Base-by-base conservation (phyloP, 345 rosid species). In the Rubroshorea leprosula region DNA sequence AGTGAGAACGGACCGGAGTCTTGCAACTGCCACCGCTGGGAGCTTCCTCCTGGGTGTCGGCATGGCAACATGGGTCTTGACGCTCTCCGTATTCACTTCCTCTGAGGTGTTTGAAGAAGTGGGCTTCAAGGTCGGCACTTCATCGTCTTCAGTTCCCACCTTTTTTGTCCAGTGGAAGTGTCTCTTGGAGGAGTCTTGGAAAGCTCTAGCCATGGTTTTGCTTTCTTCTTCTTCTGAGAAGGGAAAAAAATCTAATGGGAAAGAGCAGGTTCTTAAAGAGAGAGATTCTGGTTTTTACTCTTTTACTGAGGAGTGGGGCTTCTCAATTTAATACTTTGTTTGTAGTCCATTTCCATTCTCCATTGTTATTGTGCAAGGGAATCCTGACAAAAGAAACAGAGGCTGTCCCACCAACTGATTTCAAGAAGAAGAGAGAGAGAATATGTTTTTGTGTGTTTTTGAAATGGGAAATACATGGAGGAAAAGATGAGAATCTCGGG, bases 161-260 rank as follows among this genome's bases (percentile, higher is more conserved):
- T 85, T 90, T 51, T 80, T 79, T 41, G 94, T 79, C 91, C 90
- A 85, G 65, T 83, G 94, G 78, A 82, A 87, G 81, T 85, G 86
- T 63, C 90, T 74, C 79, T 83, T 87, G 72, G 86, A 81, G 57
- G 80, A 44, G 52, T 81, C 93, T 41, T 78, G 82, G 20, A 86
- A 68, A 57, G 65, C 57, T 64, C 61, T 81, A 16, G 80, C 83
- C 89, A 83, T 81, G 55, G 23, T 72, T 35, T 68, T 35, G 41
- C 1, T 35, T 35, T 35, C 11, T 29, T 47, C 62, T 71, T 59
- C 71, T 67, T 45, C 55, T 62, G 72, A 68, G 62, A 48, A 29
- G 19, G 18, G 57, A 71, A 61, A 58, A 68, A 43, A 55, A n/a
- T n/a, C n/a, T 6, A 62, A 47, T 45, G 31, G 20, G 23, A 15